Base-by-base conservation (phyloP, 805 yeast species). In the Saccharomyces eubayanus region DNA sequence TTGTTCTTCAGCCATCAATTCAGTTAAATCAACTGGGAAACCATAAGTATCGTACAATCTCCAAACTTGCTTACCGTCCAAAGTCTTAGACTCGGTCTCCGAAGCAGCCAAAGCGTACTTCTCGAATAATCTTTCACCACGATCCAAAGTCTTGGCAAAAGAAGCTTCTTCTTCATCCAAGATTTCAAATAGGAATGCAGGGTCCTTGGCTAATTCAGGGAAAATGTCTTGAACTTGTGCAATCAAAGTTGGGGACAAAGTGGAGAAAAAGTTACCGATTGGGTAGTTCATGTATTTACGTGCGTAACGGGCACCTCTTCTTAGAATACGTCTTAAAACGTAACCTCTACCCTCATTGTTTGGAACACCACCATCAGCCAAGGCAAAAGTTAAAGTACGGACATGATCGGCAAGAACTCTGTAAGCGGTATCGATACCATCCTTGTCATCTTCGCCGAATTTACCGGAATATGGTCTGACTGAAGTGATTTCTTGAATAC, bases 281-380 rank as follows among this genome's bases (percentile, higher is more conserved):
- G 96, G 97, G 67, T 88, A 92, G 72, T 89, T 84, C 87, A 94
- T 84, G 76, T 94, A 91, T 75, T 94, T 94, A 73, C 98, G 86
- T 47, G 86, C 97, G 67, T 89, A 94, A 73, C 99, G 86, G 43
- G 97, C 89, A 66, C 99, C 99, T 78, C 99, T 87, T 78, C 99
- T 87, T 66, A 94, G 77, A 62, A 94, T 91, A 77, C 99, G 87
- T 76, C 99, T 85, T 71, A 94, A 77, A 47, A 94, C 99, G 67
- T 94, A 94, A 64, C 99, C 99, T 75, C 99, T 86, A 64, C 99
- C 99, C 69, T 94, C 99, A 67, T 91, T 94, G 75, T 94, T 94
- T 68, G 99, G 99, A 54, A 94, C 97, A 67, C 99, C 99, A 66
- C 99, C 99, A 72, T 94, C 99, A 43, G 96, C 88, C 56, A 94